These are phyloP conservation scores for Lasiodiplodia gonubiensis DNA, from an alignment of 2,329 filamentous ascomycete genomes.

Conservation along the genomic window DNA sequence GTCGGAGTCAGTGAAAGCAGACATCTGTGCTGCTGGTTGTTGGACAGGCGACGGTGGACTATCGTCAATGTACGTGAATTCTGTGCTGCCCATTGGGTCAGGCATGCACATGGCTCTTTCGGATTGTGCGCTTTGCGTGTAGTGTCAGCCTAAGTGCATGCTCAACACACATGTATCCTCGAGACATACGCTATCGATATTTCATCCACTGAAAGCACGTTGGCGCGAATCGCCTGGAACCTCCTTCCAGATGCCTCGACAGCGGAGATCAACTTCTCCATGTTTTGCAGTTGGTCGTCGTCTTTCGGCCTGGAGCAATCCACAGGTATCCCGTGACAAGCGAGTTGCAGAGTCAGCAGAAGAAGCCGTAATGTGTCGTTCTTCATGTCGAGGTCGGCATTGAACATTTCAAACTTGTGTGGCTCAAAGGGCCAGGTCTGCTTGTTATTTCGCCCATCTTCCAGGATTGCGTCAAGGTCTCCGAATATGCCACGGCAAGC, in stretches of 20 bases:
- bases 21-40: neutral
- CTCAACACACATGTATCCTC: neutral
- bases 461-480: neutral
- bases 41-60: slow-evolving; percentile 1
- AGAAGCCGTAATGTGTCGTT: slow-evolving; percentile 4
- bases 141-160: neutral
- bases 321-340: neutral
- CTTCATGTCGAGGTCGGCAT: slow-evolving; percentile 10
- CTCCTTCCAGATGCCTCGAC: neutral
- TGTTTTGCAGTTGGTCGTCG: neutral
- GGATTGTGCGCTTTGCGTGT: neutral
- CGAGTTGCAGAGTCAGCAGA: neutral
- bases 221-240: neutral
- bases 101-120: neutral
- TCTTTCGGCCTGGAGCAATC: neutral
- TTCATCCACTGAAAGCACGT: neutral
- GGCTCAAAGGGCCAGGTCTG: neutral
- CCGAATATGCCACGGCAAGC: slow-evolving; percentile 3
- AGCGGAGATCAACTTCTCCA: neutral
- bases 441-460: neutral
- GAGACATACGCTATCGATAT: neutral
- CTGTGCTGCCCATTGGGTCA: slow-evolving; percentile 1
- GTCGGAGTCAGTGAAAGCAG: neutral
- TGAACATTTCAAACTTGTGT: neutral
- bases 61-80: slow-evolving; percentile 19